Base-by-base conservation (phyloP, 129 eudicot species). In the Pittosporum tobira region DNA sequence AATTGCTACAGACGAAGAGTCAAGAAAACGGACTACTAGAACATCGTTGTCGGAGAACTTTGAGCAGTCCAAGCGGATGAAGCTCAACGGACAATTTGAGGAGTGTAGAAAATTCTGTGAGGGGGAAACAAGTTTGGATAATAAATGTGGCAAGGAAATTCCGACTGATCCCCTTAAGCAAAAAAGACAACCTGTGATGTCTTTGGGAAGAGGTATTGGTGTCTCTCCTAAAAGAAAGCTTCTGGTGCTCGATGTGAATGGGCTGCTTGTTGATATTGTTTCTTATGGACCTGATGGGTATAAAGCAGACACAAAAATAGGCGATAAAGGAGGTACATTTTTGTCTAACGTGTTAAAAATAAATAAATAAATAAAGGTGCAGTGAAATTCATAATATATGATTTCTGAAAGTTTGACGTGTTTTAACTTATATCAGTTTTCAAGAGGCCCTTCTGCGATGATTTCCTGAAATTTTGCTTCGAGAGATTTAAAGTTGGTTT, bases 171-270 rank as follows among this genome's bases (percentile, higher is more conserved):
- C 30, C 58, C 34, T 23, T 16, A 48, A 60, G n/a, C 55, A n/a
- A 48, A 51, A 57, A 16, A 50, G 29, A 25, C 68, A 52, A 38
- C 13, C 65, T 47, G 55, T 40, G 64, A 59, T 61, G 46, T 57
- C 43, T 20, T 25, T 38, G 24, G 67, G 51, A 52, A 52, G 54
- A 66, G 63, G 27, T 40, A 74, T n/a, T 30, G 12, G 50, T 47
- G 58, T 44, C 31, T 26, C 49, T 52, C 19, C 61, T 14, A 75
- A 59, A 58, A 84, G 65, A 66, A 89, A 89, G 79, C 97, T 89
- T 79, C 93, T 89, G 68, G 81, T 89, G 42, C 95, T 89, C 62
- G 97, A 89, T 71, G 63, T 89, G 40, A 89, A 89, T 75, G 97
- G 97, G 37, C 59, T 89, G 68, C 75, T 89, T 74, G 88, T 74